Percentiles rank a stretch among this genome's conserved stretches.
phyloP scores from a whole-genome alignment of 805 yeast species.

The Scheffersomyces spartinae region DNA sequence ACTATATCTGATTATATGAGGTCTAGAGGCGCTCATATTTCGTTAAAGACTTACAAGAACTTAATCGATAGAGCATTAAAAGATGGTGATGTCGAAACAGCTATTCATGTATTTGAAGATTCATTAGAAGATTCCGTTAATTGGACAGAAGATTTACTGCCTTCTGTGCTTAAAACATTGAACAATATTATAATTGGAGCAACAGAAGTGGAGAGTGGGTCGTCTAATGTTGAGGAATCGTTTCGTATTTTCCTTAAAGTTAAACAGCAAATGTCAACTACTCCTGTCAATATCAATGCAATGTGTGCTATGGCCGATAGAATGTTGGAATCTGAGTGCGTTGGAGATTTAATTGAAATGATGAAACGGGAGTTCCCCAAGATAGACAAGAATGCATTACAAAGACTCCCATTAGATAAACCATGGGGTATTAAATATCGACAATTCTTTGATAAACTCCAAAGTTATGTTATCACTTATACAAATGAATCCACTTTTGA shows the following conservation, averaged over 20 bases:
- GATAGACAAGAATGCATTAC: constrained; percentile 16
- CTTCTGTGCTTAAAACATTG: constrained; percentile 30
- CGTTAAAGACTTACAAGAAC: constrained; percentile 20
- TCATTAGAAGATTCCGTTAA: constrained; percentile 14
- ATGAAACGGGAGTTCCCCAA: constrained; percentile 27
- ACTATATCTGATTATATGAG: no score
- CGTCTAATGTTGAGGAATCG: constrained; percentile 11
- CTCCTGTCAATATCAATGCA: constrained; percentile 15
- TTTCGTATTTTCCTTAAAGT: constrained; percentile 23
- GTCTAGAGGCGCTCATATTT: no score
- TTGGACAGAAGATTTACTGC: constrained; percentile 15
- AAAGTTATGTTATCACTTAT: constrained; percentile 18
- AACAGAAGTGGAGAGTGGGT: constrained; percentile 17
- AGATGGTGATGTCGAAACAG: constrained; percentile 13
- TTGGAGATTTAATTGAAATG: constrained; percentile 31
- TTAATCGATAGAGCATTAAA: constrained; percentile 21
- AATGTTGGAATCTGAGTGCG: constrained; percentile 23
- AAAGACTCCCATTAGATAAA: constrained; percentile 15
- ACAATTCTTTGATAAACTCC: constrained; percentile 16
- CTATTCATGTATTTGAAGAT: constrained; percentile 20
- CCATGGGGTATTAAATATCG: constrained; percentile 15
- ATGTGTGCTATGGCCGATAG: constrained; percentile 14
- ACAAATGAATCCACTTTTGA: constrained; percentile 20
- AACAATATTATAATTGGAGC: constrained; percentile 35
- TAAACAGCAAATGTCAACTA: constrained; percentile 22